Conservation (phyloP, 2,329 filamentous ascomycete genomes). For the Colletotrichum spinosum region DNA sequence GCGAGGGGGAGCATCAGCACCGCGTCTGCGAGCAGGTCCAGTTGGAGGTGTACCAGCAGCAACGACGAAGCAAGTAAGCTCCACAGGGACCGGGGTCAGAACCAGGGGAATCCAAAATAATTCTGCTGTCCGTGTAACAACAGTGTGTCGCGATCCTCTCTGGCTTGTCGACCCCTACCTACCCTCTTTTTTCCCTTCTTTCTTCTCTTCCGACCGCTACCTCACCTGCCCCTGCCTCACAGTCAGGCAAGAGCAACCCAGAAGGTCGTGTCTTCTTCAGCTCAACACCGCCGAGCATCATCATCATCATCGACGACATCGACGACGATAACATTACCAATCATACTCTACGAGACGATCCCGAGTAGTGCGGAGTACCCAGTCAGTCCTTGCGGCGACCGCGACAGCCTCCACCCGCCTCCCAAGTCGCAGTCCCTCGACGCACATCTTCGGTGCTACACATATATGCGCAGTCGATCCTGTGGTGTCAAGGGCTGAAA, state of each 20-base stretch:
- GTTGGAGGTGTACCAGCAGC: slow-evolving; percentile 15
- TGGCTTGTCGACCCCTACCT: slow-evolving; percentile 15
- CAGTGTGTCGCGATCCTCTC: slow-evolving; percentile 37
- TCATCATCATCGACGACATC: no score
- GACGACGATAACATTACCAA: no score
- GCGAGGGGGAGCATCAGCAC: no score
- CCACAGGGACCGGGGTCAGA: slow-evolving; percentile 31
- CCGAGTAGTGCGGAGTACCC: no score
- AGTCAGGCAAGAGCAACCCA: background rate
- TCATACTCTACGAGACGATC: no score
- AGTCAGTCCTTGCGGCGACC: background rate
- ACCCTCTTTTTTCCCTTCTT: background rate
- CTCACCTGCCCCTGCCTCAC: slow-evolving; percentile 1
- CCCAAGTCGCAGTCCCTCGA: slow-evolving; percentile 21
- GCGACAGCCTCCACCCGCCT: background rate
- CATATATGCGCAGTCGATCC: slow-evolving; percentile 31
- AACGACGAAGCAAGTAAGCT: slow-evolving; percentile 23
- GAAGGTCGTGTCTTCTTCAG: no score
- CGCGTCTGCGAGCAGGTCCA: no score
- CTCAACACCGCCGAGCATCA: no score
- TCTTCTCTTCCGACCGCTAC: slow-evolving; percentile 11
- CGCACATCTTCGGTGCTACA: slow-evolving; percentile 7
- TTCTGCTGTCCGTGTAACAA: slow-evolving; percentile 38
- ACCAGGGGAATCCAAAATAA: slow-evolving; percentile 38
- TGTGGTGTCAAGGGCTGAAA: slow-evolving; percentile 48